Conservation (phyloP, 768 basidiomycete genomes). For the Wakefieldia striispora region DNA sequence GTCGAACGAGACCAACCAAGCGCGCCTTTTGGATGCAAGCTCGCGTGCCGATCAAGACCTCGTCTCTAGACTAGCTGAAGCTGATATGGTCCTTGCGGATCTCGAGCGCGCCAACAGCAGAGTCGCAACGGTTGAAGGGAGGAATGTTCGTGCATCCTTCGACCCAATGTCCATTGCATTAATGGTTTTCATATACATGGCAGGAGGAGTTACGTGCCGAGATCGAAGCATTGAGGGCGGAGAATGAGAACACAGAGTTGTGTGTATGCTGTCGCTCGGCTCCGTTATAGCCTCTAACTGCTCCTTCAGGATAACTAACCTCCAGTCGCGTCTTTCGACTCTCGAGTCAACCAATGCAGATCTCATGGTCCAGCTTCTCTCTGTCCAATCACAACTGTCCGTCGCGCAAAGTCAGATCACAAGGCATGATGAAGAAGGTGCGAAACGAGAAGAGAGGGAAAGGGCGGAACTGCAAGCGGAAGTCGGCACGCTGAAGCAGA, state of each 20-base stretch:
- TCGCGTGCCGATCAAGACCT: slow-evolving; percentile 95
- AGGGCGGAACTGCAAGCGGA: slow-evolving; percentile 49
- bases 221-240: slow-evolving; percentile 86
- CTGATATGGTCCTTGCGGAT: slow-evolving; percentile 94
- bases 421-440: slow-evolving; percentile 12
- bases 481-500: slow-evolving; percentile 62
- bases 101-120: slow-evolving; percentile 93
- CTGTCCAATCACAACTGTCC: slow-evolving; percentile 20
- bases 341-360: slow-evolving; percentile 56
- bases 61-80: slow-evolving; percentile 83
- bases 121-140: slow-evolving; percentile 86
- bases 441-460: slow-evolving; percentile 19
- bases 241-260: slow-evolving; percentile 68
- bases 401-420: slow-evolving; percentile 17
- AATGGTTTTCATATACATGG: background rate
- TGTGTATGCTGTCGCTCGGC: slow-evolving; percentile 33
- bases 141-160: slow-evolving; percentile 61
- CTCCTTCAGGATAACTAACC: slow-evolving; percentile 22
- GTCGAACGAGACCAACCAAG: slow-evolving; percentile 91
- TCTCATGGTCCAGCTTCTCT: slow-evolving; percentile 15
- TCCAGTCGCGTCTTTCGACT: slow-evolving; percentile 72
- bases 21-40: slow-evolving; percentile 86
- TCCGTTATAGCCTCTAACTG: background rate
- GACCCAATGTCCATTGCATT: background rate
- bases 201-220: slow-evolving; percentile 95